A percentile compares a stretch with the other conserved stretches of the same genome.
Conservation (phyloP, 495 filamentous ascomycete genomes). For the Podospora pseudocomata region DNA sequence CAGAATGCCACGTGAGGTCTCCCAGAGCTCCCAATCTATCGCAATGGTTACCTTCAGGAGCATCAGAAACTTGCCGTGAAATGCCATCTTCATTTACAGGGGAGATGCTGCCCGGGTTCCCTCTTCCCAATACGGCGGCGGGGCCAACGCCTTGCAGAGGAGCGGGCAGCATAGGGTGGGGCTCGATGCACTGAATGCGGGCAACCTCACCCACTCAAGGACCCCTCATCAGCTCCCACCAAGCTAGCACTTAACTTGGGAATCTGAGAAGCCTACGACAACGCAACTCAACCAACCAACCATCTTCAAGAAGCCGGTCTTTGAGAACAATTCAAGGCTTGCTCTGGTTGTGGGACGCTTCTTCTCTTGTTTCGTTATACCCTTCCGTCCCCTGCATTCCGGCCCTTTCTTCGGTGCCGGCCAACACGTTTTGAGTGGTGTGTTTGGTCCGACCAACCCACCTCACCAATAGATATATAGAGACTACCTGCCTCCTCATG, state of each 20-base stretch:
- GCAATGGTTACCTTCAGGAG: background rate
- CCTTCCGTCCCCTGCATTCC: background rate
- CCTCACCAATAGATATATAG: background rate
- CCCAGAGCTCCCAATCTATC: background rate
- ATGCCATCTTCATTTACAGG: background rate
- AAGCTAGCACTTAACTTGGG: background rate
- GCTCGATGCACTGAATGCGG: background rate
- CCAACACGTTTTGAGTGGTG: background rate
- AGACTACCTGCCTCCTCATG: constrained; percentile 19
- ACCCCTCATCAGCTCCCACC: background rate
- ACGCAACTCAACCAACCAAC: background rate
- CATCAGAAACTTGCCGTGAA: background rate
- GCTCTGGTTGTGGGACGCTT: background rate
- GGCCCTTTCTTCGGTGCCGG: background rate
- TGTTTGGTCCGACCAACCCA: background rate
- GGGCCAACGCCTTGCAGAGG: background rate
- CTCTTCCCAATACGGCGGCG: background rate
- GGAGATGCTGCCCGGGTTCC: background rate
- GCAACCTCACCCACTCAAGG: background rate
- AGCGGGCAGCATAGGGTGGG: background rate
- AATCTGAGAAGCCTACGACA: background rate
- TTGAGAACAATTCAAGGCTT: background rate
- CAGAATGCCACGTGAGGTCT: background rate
- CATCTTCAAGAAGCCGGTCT: background rate
- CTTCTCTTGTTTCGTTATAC: background rate